Base-by-base conservation (phyloP, 768 basidiomycete genomes). In the Auricularia auricula-judae region DNA sequence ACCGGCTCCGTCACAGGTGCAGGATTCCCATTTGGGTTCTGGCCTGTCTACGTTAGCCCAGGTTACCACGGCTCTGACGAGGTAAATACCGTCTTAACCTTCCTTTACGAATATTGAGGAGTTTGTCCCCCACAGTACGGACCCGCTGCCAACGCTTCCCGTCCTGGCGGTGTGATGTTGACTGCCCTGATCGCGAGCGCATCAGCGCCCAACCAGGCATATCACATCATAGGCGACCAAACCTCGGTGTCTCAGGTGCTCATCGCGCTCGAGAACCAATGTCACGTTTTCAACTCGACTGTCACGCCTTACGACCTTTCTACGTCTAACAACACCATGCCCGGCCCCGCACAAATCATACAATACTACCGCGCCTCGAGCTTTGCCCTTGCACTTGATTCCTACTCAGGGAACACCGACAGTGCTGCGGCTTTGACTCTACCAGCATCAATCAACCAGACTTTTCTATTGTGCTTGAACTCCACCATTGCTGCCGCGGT, bases 311-410 rank as follows among this genome's bases (percentile, higher is more conserved):
- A 51, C 47, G 21, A 51, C 47, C 18, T 21, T 4, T 18, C 47
- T 18, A 18, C 23, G 11, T 5, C 56, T 5, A 34, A 34, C 3
- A 29, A 5, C 23, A 54, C 53, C 7, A 10, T 54, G 53, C 65
- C 67, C 4, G 65, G 58, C n/a, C 54, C 67, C 1, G 65, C 66
- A 35, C 63, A 68, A 29, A 39, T 63, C 21, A 58, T 66, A 3
- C 65, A 66, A 56, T 67, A 62, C 36, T 67, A 67, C 29, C 66
- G 66, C 44, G 66, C 67, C 7, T 68, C 67, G 21, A 65, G 67
- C 8, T 67, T 68, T 43, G 64, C 58, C 2, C 66, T 68, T 14
- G 61, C 66, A 29, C 64, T 68, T 35, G 63, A 64, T 21, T 14
- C 43, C 3, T 68, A 68, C 62, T 42, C 39, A 42, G 39, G 39